Evolutionary conservation across 805 yeast species (phyloP), one percentile per base, ranked within the genome.

Genomic region (Starmera caribaea): DNA sequence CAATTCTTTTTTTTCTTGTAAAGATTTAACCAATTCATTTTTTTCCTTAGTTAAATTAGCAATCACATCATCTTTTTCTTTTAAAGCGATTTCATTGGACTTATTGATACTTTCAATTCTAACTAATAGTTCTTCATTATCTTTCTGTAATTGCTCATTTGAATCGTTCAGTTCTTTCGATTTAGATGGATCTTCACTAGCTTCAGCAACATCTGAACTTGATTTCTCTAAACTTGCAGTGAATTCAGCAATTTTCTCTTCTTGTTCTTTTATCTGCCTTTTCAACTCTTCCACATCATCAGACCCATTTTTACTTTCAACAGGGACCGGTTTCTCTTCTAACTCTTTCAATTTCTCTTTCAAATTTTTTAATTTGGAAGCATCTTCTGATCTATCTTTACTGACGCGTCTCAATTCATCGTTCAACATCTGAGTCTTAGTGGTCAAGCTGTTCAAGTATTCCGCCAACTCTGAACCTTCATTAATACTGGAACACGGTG

Each of bases 401-500:
- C 44, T 38, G 11, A 51, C n/a, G 9, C 49, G 67, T 39, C 79
- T 68, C 51, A 89, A 61, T 54, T 90, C 97, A 2, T 68, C 71
- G 47, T 71, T 76, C 42, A 81, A 65, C 62, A 89, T 56, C 2
- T 65, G 65, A 28, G 73, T 76, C 51, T 83, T 82, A 38, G 74
- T 68, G 16, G 70, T 71, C 38, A 84, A 57, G 27, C 83, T 79
- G 31, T 69, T 66, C 37, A 90, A 68, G 57, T 79, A 89, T 32
- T 81, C 87, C 29, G 78, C 75, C 32, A 90, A 63, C 8, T 74
- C 65, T 9, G 76, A 84, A 2, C 81, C 75, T 53, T 90, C 96
- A 1, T 80, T 63, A 16, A 92, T 75, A 30, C 80, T 72, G 1
- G 83, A 70, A 37, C 85, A 71, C 0, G 97, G 97, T 0, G 97